Base-by-base conservation (phyloP, 108 stramenopile genomes). In the Cyclotella choctawhatcheeana region DNA sequence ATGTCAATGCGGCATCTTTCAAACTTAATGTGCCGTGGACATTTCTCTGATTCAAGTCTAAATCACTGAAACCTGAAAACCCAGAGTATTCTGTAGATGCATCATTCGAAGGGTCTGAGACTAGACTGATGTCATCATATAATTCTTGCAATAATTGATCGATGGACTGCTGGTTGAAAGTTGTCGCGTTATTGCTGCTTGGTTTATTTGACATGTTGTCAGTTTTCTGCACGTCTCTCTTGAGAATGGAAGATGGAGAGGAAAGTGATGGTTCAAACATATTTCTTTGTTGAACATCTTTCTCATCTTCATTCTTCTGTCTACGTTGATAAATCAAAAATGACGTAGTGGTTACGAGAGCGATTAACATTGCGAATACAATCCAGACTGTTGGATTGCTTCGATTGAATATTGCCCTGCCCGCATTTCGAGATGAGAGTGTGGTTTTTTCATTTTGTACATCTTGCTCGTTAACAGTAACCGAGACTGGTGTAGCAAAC, bases 81-180 rank as follows among this genome's bases (percentile, higher is more conserved):
- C 55, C 29, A 30, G 55, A 56, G 30, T 30, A 56, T 27, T 30
- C 14, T 2, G 55, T 31, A 2, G 55, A 12, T 1, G 14, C 20
- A 31, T 30, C 55, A 30, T 30, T 56, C 5, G 27, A 27, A 1
- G 29, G 55, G 30, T 56, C 55, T 12, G 55, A 56, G 10, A 30
- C n/a, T 4, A 56, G 27, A 13, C 17, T n/a, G 10, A 56, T 56
- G 1, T 56, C 55, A 31, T 56, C 55, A 30, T 29, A 16, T 4
- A 56, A 56, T 56, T 56, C 55, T 56, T 56, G 55, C 12, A 56
- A 12, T 4, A 56, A 2, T 56, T 56, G 55, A 56, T 56, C 55
- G 16, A 56, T 56, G 55, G 10, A 18, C 20, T 56, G 27, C 13
- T 56, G 5, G 13, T 27, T 30, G 55, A 31, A 31, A 31, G 55